A percentile compares a stretch with the other conserved stretches of the same genome.
Conservation (phyloP, 106 monocot species). For the Dendrobium officinale region DNA sequence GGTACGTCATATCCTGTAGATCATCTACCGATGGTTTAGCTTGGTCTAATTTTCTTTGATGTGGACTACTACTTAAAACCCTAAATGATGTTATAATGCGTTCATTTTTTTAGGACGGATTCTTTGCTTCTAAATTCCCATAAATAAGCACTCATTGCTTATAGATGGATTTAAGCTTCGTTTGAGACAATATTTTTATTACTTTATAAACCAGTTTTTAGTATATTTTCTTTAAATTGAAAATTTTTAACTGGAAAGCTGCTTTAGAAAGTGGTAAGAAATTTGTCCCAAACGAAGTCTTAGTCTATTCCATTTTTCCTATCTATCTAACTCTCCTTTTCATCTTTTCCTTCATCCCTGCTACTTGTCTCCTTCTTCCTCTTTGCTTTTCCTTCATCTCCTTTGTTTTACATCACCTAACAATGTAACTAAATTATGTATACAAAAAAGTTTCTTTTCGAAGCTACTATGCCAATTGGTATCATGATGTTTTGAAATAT, state of each 20-base stretch:
- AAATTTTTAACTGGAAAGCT: no score
- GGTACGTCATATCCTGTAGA: neutral
- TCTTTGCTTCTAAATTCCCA: no score
- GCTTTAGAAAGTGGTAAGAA: no score
- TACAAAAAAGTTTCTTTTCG: neutral
- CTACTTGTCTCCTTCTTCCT: neutral
- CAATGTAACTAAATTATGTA: no score
- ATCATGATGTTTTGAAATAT: neutral
- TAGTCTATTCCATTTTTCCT: neutral
- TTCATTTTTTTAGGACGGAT: no score
- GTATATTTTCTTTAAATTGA: no score
- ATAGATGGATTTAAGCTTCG: neutral
- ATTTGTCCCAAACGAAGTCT: no score
- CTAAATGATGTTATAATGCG: no score
- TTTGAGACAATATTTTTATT: no score
- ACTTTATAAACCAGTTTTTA: no score
- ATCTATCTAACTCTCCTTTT: neutral
- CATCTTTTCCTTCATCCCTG: neutral
- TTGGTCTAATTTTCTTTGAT: no score
- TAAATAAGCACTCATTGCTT: neutral
- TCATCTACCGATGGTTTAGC: neutral
- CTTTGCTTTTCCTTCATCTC: neutral
- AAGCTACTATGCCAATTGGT: neutral
- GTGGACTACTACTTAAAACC: no score
- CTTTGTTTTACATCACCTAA: neutral